Percentiles rank a stretch among this genome's conserved stretches.
Conservation (phyloP, 768 basidiomycete genomes). For the Russula emetica region DNA sequence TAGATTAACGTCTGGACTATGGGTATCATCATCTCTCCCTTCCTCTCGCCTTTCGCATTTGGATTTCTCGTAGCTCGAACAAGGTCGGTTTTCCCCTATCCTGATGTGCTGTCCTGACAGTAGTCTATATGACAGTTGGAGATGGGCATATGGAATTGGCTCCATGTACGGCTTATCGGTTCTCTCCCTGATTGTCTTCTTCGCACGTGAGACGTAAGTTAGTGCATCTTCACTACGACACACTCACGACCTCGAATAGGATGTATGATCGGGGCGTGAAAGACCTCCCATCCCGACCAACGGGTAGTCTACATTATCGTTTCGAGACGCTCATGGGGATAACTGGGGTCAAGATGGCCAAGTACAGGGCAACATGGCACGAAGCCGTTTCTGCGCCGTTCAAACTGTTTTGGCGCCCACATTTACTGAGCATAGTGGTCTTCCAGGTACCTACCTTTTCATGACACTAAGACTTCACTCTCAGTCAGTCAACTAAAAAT, state of each 20-base stretch:
- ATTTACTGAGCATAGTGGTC: slow-evolving; percentile 47
- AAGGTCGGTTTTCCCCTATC: slow-evolving; percentile 31
- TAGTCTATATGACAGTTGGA: slow-evolving; percentile 39
- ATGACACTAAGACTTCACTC: neutral
- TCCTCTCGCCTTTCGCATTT: slow-evolving; percentile 60
- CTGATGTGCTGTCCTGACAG: neutral
- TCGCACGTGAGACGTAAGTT: slow-evolving; percentile 62
- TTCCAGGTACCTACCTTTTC: slow-evolving; percentile 34
- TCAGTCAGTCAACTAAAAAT: neutral
- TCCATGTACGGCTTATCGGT: slow-evolving; percentile 55
- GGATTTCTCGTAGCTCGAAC: slow-evolving; percentile 62
- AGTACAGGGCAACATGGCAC: slow-evolving; percentile 50
- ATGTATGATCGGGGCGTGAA: slow-evolving; percentile 54
- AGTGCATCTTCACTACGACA: neutral
- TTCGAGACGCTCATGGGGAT: slow-evolving; percentile 60
- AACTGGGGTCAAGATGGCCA: slow-evolving; percentile 54
- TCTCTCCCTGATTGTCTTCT: slow-evolving; percentile 51
- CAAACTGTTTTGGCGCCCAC: slow-evolving; percentile 59
- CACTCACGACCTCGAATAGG: slow-evolving; percentile 34
- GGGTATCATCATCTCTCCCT: slow-evolving; percentile 65
- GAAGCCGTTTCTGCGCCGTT: slow-evolving; percentile 45
- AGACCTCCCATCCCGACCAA: slow-evolving; percentile 34
- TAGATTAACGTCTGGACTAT: slow-evolving; percentile 70
- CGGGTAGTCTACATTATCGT: slow-evolving; percentile 45
- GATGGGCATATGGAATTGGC: slow-evolving; percentile 66